phyloP scores from a whole-genome alignment of 2,329 filamentous ascomycete genomes.

The Trematosphaeria pertusa region DNA sequence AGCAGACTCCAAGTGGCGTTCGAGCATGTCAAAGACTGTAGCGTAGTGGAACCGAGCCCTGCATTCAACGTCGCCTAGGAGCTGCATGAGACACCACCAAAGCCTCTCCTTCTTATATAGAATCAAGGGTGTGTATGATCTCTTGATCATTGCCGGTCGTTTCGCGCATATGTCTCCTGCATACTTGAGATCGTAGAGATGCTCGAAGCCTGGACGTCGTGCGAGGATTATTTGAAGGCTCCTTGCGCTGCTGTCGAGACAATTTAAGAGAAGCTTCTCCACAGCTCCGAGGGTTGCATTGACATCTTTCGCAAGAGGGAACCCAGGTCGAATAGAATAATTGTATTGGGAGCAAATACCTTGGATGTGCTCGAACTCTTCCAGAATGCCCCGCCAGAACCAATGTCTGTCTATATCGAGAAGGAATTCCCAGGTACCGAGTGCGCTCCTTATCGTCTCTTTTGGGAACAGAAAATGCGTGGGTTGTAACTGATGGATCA shows the following conservation, averaged over 20 bases:
- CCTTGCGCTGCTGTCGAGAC: slow-evolving; percentile 3
- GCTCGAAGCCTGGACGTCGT: slow-evolving; percentile 18
- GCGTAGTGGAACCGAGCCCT: slow-evolving; percentile 10
- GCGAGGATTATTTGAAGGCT: slow-evolving; percentile 13
- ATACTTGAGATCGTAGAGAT: slow-evolving; percentile 1
- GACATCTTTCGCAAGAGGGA: slow-evolving; percentile 14
- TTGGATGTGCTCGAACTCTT: slow-evolving; percentile 12
- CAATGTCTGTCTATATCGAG: slow-evolving; percentile 7
- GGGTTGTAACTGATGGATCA: too few species aligned
- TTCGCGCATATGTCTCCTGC: neutral
- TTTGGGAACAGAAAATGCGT: too few species aligned
- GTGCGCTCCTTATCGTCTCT: neutral
- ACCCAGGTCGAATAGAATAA: slow-evolving; percentile 11
- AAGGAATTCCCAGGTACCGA: neutral
- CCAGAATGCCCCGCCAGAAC: slow-evolving; percentile 13
- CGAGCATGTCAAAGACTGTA: slow-evolving; percentile 20
- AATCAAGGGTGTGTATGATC: neutral
- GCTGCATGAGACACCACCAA: slow-evolving; percentile 17
- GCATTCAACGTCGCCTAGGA: slow-evolving; percentile 15
- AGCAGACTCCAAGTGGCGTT: slow-evolving; percentile 17
- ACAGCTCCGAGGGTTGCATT: slow-evolving; percentile 17
- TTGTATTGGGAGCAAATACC: slow-evolving; percentile 7
- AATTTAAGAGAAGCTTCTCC: slow-evolving; percentile 15
- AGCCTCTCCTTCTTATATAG: slow-evolving; percentile 6
- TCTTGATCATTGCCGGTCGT: neutral